Conservation (phyloP, 352 stramenopile genomes). For the Globisporangium takayamanum region DNA sequence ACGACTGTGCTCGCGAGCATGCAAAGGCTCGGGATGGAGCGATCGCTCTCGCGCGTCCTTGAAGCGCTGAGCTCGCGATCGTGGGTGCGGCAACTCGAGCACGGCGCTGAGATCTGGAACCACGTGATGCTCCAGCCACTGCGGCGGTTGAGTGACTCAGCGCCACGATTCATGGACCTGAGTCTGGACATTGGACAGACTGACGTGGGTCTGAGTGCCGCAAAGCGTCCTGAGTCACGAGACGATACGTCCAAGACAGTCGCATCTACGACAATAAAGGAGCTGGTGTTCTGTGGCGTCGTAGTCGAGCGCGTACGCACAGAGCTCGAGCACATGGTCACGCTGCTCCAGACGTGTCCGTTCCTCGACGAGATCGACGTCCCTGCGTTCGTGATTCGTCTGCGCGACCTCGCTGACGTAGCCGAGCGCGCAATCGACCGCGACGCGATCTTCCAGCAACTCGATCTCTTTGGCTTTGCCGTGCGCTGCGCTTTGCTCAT, state of each 20-base stretch:
- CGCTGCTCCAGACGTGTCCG: conserved; percentile 42
- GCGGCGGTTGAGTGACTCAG: conserved; percentile 5
- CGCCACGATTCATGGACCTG: conserved; percentile 3
- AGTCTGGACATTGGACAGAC: background rate
- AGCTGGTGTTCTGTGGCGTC: conserved; percentile 18
- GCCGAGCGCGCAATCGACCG: conserved; percentile 13
- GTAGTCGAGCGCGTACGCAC: conserved; percentile 12
- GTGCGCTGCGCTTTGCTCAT: conserved; percentile 46
- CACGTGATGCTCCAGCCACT: conserved; percentile 26
- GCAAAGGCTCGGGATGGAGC: conserved; percentile 37
- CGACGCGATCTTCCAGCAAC: conserved; percentile 5
- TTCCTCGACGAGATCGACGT: conserved; percentile 59
- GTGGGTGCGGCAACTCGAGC: conserved; percentile 30
- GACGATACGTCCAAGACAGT: background rate
- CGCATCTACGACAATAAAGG: conserved; percentile 2
- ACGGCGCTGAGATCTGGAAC: conserved; percentile 31
- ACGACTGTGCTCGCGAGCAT: conserved; percentile 40
- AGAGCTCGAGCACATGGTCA: conserved; percentile 28
- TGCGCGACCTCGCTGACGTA: conserved; percentile 31
- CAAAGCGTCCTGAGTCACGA: no score
- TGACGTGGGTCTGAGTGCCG: no score
- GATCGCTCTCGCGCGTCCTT: conserved; percentile 33
- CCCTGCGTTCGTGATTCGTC: conserved; percentile 35
- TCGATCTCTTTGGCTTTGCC: conserved; percentile 38
- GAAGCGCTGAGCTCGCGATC: conserved; percentile 23